Percentiles rank a stretch among this genome's conserved stretches.
phyloP scores from a whole-genome alignment of 371 early-diverging fungal genomes.

The Caulochytrium protostelioides region DNA sequence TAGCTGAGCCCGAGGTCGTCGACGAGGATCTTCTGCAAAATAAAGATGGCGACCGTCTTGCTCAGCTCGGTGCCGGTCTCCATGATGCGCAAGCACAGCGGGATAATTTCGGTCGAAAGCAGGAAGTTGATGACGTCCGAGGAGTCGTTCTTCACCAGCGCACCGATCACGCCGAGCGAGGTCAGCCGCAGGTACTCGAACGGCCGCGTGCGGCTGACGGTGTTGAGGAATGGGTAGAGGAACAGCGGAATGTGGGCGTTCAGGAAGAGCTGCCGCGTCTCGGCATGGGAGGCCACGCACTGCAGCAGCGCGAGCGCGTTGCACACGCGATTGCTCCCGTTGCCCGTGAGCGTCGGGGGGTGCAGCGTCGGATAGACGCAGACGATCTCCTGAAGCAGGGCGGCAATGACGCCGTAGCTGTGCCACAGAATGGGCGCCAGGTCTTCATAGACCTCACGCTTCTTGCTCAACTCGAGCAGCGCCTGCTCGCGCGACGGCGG shows the following conservation, averaged over 20 bases:
- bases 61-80: constrained; percentile 89
- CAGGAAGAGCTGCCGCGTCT: constrained; percentile 70
- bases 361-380: constrained; percentile 74
- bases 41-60: constrained; percentile 91
- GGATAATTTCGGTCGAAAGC: constrained; percentile 93
- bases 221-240: constrained; percentile 91
- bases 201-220: constrained; percentile 77
- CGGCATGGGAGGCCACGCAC: constrained; percentile 81
- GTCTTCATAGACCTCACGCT: constrained; percentile 81
- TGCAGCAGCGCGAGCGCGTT: constrained; percentile 88
- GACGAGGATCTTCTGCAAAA: constrained; percentile 86
- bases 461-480: constrained; percentile 72
- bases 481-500: constrained; percentile 63
- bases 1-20: constrained; percentile 91
- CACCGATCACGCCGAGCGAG: constrained; percentile 85
- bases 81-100: constrained; percentile 93
- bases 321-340: constrained; percentile 80
- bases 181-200: constrained; percentile 88
- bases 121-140: constrained; percentile 85
- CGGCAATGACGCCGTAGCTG: constrained; percentile 85
- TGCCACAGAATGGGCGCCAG: constrained; percentile 89
- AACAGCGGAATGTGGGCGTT: constrained; percentile 90
- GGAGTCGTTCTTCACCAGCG: constrained; percentile 88
- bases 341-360: constrained; percentile 68
- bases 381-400: constrained; percentile 81